phyloP scores from a whole-genome alignment of 2,329 filamentous ascomycete species.

The Ophiosphaerella herpotricha region DNA sequence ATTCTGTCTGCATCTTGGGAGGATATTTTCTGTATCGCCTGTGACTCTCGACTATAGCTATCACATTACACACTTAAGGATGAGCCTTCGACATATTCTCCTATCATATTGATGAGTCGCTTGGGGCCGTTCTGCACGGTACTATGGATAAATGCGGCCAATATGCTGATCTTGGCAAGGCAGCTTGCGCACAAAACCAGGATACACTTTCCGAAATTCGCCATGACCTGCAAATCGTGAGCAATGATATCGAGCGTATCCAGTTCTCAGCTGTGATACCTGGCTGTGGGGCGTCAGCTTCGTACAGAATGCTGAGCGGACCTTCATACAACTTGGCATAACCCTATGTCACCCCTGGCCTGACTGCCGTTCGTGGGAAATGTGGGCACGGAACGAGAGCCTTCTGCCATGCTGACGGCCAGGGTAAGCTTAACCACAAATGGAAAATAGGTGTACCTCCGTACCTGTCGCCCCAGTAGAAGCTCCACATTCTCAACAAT shows the following conservation, averaged over 20 bases:
- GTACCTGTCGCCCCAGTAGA: constrained; percentile 2
- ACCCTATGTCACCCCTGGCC: neutral
- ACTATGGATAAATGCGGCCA: constrained; percentile 14
- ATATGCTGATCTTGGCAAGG: constrained; percentile 11
- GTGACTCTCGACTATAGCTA: neutral
- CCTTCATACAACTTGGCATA: neutral
- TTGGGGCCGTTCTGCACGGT: constrained; percentile 1
- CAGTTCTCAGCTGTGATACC: neutral
- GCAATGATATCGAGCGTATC: neutral
- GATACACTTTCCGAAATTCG: neutral
- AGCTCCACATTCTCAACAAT: constrained; percentile 1
- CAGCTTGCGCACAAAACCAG: neutral
- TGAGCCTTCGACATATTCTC: neutral
- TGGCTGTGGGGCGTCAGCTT: constrained; percentile 1
- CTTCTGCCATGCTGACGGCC: constrained; percentile 4
- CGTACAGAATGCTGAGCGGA: neutral
- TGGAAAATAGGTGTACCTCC: neutral
- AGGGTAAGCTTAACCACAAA: neutral
- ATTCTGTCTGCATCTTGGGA: neutral
- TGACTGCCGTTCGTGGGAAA: constrained; percentile 2
- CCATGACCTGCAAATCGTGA: neutral
- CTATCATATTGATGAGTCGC: constrained; percentile 2
- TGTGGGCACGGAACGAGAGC: neutral
- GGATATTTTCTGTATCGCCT: neutral
- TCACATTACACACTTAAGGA: neutral